Conservation (phyloP, 345 rosid genomes). For the Cardiospermum halicacabum region DNA sequence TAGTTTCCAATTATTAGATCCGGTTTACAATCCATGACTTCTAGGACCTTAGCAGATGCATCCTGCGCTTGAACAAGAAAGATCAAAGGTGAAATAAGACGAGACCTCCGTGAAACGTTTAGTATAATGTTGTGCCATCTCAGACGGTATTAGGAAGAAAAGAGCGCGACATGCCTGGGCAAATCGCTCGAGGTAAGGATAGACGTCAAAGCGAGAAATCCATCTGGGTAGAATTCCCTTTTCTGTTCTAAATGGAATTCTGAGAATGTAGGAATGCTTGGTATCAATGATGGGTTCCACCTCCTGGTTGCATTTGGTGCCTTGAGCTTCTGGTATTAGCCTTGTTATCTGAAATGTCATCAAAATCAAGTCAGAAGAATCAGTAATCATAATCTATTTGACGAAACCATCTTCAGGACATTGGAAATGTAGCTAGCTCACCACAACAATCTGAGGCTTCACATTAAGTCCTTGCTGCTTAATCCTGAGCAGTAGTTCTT, state of each 20-base stretch:
- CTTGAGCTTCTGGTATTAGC: slow-evolving; percentile 73
- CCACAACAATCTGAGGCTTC: slow-evolving; percentile 90
- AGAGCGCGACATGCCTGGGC: slow-evolving; percentile 40
- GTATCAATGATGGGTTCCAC: slow-evolving; percentile 60
- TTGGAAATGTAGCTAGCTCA: slow-evolving; percentile 27
- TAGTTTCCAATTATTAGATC: slow-evolving; percentile 93
- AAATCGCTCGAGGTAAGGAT: slow-evolving; percentile 82
- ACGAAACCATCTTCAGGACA: background rate
- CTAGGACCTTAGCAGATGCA: slow-evolving; percentile 56
- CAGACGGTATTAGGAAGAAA: background rate
- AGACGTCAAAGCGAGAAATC: slow-evolving; percentile 89
- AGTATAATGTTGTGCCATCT: too few relatives aligned
- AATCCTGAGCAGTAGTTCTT: slow-evolving; percentile 62
- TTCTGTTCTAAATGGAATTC: slow-evolving; percentile 75
- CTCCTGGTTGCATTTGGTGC: slow-evolving; percentile 83
- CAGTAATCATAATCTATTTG: background rate
- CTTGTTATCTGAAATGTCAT: slow-evolving; percentile 45
- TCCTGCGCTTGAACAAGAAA: slow-evolving; percentile 34
- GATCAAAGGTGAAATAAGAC: too few relatives aligned
- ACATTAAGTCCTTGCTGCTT: slow-evolving; percentile 65
- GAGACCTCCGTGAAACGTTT: background rate
- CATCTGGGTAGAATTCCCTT: slow-evolving; percentile 70
- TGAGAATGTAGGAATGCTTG: slow-evolving; percentile 68
- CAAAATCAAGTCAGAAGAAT: background rate
- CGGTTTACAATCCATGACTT: slow-evolving; percentile 63